Conservation (phyloP, 495 filamentous ascomycete genomes). For the Annulohypoxylon moriforme region DNA sequence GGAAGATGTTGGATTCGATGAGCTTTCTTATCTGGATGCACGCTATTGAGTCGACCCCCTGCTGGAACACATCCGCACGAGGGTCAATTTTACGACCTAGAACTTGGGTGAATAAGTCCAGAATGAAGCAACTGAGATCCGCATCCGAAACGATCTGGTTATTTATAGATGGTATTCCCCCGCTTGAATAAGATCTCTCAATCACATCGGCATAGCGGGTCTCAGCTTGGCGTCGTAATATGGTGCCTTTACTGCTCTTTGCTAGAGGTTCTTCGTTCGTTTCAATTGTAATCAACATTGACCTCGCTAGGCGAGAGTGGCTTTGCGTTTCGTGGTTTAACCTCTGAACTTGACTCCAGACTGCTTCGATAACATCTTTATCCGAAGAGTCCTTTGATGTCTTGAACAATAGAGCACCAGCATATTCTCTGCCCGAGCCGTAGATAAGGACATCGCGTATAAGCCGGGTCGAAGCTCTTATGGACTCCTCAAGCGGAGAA, state of each 20-base stretch:
- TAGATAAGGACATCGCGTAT: constrained; percentile 62
- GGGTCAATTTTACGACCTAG: constrained; percentile 37
- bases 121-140: constrained; percentile 43
- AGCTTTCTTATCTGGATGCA: constrained; percentile 42
- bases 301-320: constrained; percentile 56
- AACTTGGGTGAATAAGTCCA: constrained; percentile 47
- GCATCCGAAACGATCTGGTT: constrained; percentile 36
- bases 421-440: constrained; percentile 56
- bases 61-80: constrained; percentile 44
- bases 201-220: constrained; percentile 56
- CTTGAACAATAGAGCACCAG: constrained; percentile 59
- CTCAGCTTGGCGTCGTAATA: constrained; percentile 58
- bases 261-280: constrained; percentile 44
- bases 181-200: constrained; percentile 50
- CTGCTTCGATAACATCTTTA: constrained; percentile 29
- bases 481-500: constrained; percentile 66
- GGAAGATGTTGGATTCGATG: constrained; percentile 25
- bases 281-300: constrained; percentile 59
- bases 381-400: constrained; percentile 2
- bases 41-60: constrained; percentile 45
- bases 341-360: constrained; percentile 54
- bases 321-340: constrained; percentile 54
- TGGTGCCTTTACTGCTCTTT: constrained; percentile 67
- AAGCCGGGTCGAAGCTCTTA: constrained; percentile 46
- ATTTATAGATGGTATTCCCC: background rate